phyloP scores from a whole-genome alignment of 2,329 filamentous ascomycete genomes.

The Penicillium sp. region DNA sequence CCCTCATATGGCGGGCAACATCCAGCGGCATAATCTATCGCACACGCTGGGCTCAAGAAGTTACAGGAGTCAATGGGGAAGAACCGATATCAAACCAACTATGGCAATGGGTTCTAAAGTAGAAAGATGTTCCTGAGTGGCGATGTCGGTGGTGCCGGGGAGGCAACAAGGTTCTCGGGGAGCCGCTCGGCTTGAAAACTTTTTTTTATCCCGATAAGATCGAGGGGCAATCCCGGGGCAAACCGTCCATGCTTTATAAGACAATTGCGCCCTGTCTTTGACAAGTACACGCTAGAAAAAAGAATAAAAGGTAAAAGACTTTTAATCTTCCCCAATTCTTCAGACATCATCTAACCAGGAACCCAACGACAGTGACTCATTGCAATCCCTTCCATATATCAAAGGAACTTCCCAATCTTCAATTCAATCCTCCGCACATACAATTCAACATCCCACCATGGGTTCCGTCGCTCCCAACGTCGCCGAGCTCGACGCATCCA shows the following conservation, averaged over 20 bases:
- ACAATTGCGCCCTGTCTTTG: constrained; percentile 3
- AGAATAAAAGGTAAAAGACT: neutral
- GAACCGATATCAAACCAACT: neutral
- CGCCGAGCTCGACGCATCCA: constrained; percentile 41
- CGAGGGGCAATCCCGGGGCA: constrained; percentile 15
- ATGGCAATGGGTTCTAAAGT: neutral
- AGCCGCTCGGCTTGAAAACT: constrained; percentile 19
- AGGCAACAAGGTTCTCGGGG: constrained; percentile 8
- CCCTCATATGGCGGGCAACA: constrained; percentile 1
- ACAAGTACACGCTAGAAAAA: too few relatives aligned
- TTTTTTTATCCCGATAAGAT: constrained; percentile 15
- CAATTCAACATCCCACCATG: constrained; percentile 21
- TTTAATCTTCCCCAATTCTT: neutral
- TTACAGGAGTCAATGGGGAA: too few relatives aligned
- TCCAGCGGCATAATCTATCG: too few relatives aligned
- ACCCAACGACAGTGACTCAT: constrained; percentile 14
- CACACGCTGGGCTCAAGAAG: too few relatives aligned
- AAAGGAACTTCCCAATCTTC: neutral
- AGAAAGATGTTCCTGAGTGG: neutral
- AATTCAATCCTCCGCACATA: neutral
- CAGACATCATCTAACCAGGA: neutral
- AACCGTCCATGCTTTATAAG: constrained; percentile 18
- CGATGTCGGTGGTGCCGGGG: constrained; percentile 9
- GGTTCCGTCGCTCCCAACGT: constrained; percentile 29
- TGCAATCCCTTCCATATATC: neutral